phyloP scores from a whole-genome alignment of 163 green algal species.

The Prototheca wickerhamii region DNA sequence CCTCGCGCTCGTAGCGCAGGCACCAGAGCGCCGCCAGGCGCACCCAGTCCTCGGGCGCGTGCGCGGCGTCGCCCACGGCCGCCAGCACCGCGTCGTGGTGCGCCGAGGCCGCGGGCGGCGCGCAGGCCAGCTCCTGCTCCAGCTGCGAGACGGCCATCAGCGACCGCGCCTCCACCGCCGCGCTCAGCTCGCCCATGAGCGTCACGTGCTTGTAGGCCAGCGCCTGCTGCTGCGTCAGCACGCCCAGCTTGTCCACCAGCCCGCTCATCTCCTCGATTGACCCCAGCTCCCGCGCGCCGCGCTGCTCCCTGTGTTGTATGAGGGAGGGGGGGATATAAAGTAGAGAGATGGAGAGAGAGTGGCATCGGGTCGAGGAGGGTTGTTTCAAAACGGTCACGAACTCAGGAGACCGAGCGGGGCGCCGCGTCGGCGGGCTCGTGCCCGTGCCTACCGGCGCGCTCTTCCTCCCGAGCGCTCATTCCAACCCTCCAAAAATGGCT shows the following conservation, averaged over 20 bases:
- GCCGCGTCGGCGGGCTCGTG: too few species aligned
- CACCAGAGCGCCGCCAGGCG: slow-evolving; percentile 81
- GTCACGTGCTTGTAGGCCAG: slow-evolving; percentile 91
- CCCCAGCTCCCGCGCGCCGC: slow-evolving; percentile 45
- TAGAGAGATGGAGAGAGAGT: not conserved
- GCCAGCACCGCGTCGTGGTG: slow-evolving; percentile 38
- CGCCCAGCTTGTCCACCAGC: slow-evolving; percentile 84
- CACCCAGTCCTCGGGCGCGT: slow-evolving; percentile 34
- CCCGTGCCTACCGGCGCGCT: too few species aligned
- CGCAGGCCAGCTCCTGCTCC: slow-evolving; percentile 88
- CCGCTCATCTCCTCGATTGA: slow-evolving; percentile 87
- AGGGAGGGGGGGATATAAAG: not conserved
- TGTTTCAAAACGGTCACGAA: not conserved
- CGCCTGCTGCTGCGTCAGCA: slow-evolving; percentile 75
- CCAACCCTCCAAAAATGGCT: not conserved
- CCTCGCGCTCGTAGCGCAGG: slow-evolving; percentile 85
- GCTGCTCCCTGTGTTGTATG: not conserved
- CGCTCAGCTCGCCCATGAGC: slow-evolving; percentile 79
- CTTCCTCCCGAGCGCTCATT: too few species aligned
- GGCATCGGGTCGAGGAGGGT: not conserved
- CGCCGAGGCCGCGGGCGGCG: slow-evolving; percentile 18
- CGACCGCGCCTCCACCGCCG: slow-evolving; percentile 52
- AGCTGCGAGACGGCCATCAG: slow-evolving; percentile 72
- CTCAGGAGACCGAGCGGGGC: not conserved
- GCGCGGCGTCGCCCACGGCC: slow-evolving; percentile 36